Evolutionary conservation across 805 yeast species (phyloP).

Genomic region (Saccharomycopsis sp.): DNA sequence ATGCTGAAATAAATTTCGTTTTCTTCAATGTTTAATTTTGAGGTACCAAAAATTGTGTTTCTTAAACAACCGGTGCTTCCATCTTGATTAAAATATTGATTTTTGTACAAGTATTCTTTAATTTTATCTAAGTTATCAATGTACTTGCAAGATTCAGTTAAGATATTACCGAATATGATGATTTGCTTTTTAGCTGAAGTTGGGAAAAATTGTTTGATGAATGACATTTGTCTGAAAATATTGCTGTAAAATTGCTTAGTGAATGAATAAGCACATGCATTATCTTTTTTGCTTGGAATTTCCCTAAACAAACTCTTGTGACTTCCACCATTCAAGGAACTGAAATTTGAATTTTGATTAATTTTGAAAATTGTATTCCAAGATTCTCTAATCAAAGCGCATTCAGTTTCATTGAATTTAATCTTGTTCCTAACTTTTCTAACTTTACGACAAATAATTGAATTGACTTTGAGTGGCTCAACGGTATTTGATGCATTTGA

Average conservation of each 20-base stretch:
- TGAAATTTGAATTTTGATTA: slow-evolving; percentile 1
- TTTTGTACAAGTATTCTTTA: slow-evolving; percentile 6
- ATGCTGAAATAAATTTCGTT: slow-evolving; percentile 17
- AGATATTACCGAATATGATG: slow-evolving; percentile 15
- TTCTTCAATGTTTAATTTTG: slow-evolving; percentile 10
- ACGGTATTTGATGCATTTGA: too few relatives aligned
- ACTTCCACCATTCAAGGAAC: not conserved
- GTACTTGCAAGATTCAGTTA: slow-evolving; percentile 5
- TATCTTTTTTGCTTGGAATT: not conserved
- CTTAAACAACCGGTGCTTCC: not conserved
- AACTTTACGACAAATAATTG: slow-evolving; percentile 8
- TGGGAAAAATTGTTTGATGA: slow-evolving; percentile 15
- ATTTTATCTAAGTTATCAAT: slow-evolving; percentile 2
- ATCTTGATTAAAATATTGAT: slow-evolving; percentile 10
- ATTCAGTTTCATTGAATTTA: slow-evolving; percentile 6
- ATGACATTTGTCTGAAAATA: slow-evolving; percentile 13
- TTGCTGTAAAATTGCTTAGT: slow-evolving; percentile 21
- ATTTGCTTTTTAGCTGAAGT: slow-evolving; percentile 6
- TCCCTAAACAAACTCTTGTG: slow-evolving; percentile 1
- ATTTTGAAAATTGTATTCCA: slow-evolving; percentile 13
- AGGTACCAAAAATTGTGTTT: slow-evolving; percentile 15
- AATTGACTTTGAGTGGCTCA: too few relatives aligned
- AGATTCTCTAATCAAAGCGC: slow-evolving; percentile 5
- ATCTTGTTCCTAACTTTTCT: slow-evolving; percentile 16
- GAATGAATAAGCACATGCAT: slow-evolving; percentile 16